A percentile compares a stretch with the other conserved stretches of the same genome.
Conservation (phyloP, 169 alveolate species). For the Theileria sp. region DNA sequence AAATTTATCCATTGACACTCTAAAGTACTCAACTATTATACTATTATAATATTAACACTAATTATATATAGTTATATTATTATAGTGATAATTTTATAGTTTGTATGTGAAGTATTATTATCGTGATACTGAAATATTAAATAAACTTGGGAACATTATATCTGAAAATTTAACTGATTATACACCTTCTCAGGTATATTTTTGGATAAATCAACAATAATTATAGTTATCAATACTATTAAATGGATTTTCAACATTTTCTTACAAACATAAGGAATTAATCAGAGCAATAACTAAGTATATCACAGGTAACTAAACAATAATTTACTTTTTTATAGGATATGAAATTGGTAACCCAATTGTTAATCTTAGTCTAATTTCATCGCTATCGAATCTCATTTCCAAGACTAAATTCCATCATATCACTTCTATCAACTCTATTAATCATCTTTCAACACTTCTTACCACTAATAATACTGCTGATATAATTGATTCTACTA, state of each 20-base stretch:
- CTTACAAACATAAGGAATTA: slow-evolving; percentile 59
- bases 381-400: slow-evolving; percentile 29
- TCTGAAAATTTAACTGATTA: not conserved
- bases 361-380: not conserved
- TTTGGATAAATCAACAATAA: not conserved
- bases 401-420: slow-evolving; percentile 54
- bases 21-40: slow-evolving; percentile 7
- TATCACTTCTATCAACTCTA: slow-evolving; percentile 12
- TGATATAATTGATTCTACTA: not conserved
- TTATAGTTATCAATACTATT: slow-evolving; percentile 5
- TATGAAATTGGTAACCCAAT: not conserved
- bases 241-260: slow-evolving; percentile 37
- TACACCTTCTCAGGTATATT: slow-evolving; percentile 2
- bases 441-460: slow-evolving; percentile 1
- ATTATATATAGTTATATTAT: not conserved
- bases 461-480: not conserved
- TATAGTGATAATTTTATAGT: not conserved
- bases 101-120: slow-evolving; percentile 26
- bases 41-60: not conserved
- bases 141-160: slow-evolving; percentile 21
- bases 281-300: slow-evolving; percentile 4
- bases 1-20: slow-evolving; percentile 17
- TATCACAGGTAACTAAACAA: slow-evolving; percentile 5
- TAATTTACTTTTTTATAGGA: not conserved
- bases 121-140: slow-evolving; percentile 54